Percentiles rank a stretch among this genome's conserved stretches.
phyloP scores from a whole-genome alignment of 192 early-diverging fungal genomes.

The Rhizoclosmatium globosum region DNA sequence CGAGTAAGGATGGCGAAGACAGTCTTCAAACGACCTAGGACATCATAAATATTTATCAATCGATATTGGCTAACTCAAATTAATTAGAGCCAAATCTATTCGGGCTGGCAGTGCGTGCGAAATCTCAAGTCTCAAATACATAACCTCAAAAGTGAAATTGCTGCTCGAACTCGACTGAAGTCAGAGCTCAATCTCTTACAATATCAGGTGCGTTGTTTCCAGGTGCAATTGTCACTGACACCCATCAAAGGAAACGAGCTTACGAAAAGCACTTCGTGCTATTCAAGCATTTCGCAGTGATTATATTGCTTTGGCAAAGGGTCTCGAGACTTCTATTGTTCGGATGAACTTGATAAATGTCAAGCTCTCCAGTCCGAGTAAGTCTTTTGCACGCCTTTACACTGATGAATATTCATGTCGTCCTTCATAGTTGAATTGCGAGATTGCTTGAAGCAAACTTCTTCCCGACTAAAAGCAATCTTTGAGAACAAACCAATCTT shows the following conservation, averaged over 20 bases:
- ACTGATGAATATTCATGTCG: not conserved
- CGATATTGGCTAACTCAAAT: not conserved
- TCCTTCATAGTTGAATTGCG: not conserved
- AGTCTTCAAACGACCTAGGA: not conserved
- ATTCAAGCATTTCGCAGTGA: not conserved
- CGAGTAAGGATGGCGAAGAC: too few species aligned
- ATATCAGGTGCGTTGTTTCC: conserved; percentile 4
- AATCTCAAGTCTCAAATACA: conserved; percentile 27
- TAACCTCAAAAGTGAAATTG: conserved; percentile 24
- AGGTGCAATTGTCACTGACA: not conserved
- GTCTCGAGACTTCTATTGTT: conserved; percentile 15
- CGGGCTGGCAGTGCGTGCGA: conserved; percentile 10
- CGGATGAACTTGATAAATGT: conserved; percentile 11
- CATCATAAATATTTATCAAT: too few species aligned
- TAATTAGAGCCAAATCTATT: conserved; percentile 25
- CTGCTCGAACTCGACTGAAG: not conserved
- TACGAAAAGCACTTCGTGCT: not conserved
- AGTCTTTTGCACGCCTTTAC: not conserved
- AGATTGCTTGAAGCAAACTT: conserved; percentile 6
- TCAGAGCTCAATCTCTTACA: not conserved
- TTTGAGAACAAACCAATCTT: not conserved
- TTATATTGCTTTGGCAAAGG: conserved; percentile 8
- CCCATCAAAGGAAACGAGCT: conserved; percentile 13
- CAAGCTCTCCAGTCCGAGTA: conserved; percentile 16
- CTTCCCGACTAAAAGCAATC: not conserved